phyloP scores from a whole-genome alignment of 371 early-diverging fungal genomes.

The Choanephora cucurbitarum region DNA sequence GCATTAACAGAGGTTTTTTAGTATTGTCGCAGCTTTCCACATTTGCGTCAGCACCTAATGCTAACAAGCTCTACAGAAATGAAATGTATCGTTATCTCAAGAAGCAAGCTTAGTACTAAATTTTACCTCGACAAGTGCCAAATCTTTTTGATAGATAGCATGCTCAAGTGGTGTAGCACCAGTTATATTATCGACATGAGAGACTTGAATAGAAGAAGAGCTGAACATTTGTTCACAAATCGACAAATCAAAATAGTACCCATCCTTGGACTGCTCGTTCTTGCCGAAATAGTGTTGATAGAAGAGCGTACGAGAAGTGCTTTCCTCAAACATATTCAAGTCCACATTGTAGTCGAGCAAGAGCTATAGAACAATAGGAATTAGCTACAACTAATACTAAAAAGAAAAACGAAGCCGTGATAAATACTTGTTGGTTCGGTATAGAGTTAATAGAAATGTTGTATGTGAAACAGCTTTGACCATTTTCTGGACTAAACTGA shows the following conservation, averaged over 20 bases:
- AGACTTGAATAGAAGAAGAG: slow-evolving; percentile 28
- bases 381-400: background rate
- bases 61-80: slow-evolving; percentile 34
- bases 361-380: slow-evolving; percentile 19
- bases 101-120: no score
- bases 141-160: slow-evolving; percentile 43
- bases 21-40: slow-evolving; percentile 27
- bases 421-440: slow-evolving; percentile 24
- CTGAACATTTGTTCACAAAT: slow-evolving; percentile 26
- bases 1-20: background rate
- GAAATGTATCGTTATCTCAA: no score
- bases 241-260: background rate
- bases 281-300: slow-evolving; percentile 41
- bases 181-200: slow-evolving; percentile 36
- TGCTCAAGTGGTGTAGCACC: slow-evolving; percentile 56
- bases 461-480: slow-evolving; percentile 36
- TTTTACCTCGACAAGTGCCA: slow-evolving; percentile 35
- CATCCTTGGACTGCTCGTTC: background rate
- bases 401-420: background rate
- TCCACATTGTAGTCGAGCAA: slow-evolving; percentile 40
- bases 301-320: slow-evolving; percentile 38
- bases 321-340: slow-evolving; percentile 35
- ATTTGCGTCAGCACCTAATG: slow-evolving; percentile 45
- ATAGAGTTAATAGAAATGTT: slow-evolving; percentile 1
- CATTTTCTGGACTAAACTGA: slow-evolving; percentile 12